Evolutionary conservation across 2,329 filamentous ascomycete genomes (phyloP), one percentile per base, ranked within the genome.

Genomic region (Paracoccidioides lutzii): DNA sequence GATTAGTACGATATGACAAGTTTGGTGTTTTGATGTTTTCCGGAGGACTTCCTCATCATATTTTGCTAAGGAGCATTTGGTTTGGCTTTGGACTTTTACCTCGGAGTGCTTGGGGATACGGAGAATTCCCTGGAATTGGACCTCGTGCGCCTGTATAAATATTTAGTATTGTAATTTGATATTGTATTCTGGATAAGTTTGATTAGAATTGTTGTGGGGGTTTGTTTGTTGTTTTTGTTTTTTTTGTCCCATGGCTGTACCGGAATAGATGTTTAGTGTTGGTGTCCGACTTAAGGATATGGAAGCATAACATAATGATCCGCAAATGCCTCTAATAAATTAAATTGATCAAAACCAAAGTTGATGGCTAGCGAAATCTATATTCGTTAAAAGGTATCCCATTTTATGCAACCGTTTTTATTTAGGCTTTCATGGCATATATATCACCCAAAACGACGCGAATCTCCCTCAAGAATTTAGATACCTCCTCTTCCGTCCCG

Each of bases 401-500:
- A 32, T 22, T 42, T 42, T 8, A 12, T 52, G 35, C 6, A 49
- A 22, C 45, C 45, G 14, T 7, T 35, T 46, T 8, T 38, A 42
- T 45, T 14, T 51, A 52, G 14, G 15, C 37, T n/a, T n/a, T 46
- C 12, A 30, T 52, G n/a, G 66, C 61, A 61, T 76, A 74, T 6
- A 81, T 65, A 48, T 77, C 66, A 65, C 71, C 61, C 66, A 83
- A 58, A 59, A 83, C 71, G 59, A 67, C 59, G 61, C 74, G 75
- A 28, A 96, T 71, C 62, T 90, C 84, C 22, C 75, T 73, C 63
- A 98, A 68, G 66, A 97, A 88, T 57, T 84, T 79, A 32, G 84
- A 84, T 7, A 94, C 88, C 71, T 98, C 93, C 1, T 81, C 74
- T 69, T 94, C 87, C 0, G 91, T 97, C 14, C 93, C 93, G 10